phyloP scores from a whole-genome alignment of 2,329 filamentous ascomycete genomes.

The Purpureocillium takamizusanense region DNA sequence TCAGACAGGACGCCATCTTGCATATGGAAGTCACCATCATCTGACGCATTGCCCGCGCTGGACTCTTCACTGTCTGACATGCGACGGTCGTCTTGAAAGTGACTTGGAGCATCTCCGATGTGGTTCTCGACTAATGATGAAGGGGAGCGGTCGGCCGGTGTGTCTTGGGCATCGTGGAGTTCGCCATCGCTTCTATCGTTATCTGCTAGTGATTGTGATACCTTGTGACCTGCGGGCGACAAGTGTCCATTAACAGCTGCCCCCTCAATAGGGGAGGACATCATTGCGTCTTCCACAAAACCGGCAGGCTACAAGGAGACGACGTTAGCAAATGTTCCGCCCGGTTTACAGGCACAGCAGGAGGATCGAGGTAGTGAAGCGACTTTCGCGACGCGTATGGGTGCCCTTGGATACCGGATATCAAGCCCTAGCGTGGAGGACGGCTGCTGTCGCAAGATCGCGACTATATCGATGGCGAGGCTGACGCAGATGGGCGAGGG shows the following conservation, averaged over 20 bases:
- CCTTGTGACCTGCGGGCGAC: conserved; percentile 42
- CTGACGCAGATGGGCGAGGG: conserved; percentile 33
- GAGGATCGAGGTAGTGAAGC: conserved; percentile 12
- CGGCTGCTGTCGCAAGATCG: conserved; percentile 34
- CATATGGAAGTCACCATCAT: conserved; percentile 70
- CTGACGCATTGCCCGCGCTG: conserved; percentile 47
- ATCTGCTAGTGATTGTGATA: conserved; percentile 27
- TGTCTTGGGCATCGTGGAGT: conserved; percentile 61
- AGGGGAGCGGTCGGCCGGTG: conserved; percentile 37
- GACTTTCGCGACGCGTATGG: conserved; percentile 19
- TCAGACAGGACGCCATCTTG: conserved; percentile 44
- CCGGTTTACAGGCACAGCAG: conserved; percentile 7
- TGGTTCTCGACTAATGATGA: conserved; percentile 30
- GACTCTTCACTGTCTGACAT: conserved; percentile 38
- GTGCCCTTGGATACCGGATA: conserved; percentile 6
- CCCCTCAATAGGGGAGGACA: conserved; percentile 53
- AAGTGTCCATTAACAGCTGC: conserved; percentile 59
- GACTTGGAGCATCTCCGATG: conserved; percentile 30
- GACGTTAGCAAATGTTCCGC: conserved; percentile 22
- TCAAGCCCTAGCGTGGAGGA: conserved; percentile 18
- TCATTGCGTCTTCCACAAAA: conserved; percentile 52
- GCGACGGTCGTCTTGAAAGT: conserved; percentile 27
- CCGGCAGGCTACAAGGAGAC: conserved; percentile 36
- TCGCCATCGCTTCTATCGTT: conserved; percentile 52
- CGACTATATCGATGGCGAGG: conserved; percentile 36